These are phyloP conservation scores for Aspergillus ibericus DNA, from an alignment of 2,329 filamentous ascomycete genomes.

Conservation along the genomic window DNA sequence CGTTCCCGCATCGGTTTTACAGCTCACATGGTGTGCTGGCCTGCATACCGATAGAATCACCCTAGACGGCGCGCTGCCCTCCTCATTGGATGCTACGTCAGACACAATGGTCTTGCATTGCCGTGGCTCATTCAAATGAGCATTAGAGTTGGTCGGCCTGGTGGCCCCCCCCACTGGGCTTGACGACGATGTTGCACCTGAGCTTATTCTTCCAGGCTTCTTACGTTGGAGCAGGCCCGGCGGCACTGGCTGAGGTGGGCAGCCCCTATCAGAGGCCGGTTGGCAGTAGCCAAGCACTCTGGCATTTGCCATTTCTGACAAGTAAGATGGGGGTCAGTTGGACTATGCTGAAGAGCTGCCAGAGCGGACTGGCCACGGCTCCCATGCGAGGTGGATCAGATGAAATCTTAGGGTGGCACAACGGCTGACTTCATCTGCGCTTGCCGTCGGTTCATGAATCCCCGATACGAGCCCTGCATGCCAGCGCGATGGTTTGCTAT, in stretches of 20 bases:
- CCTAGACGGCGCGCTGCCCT: constrained; percentile 7
- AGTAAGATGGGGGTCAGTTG: constrained; percentile 21
- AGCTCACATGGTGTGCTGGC: constrained; percentile 33
- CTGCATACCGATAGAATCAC: constrained; percentile 18
- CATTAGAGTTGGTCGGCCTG: constrained; percentile 16
- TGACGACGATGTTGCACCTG: constrained; percentile 22
- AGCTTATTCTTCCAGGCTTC: constrained; percentile 18
- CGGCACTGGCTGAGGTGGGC: background rate
- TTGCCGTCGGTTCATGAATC: constrained; percentile 32
- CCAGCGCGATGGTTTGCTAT: constrained; percentile 6
- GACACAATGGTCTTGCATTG: constrained; percentile 10
- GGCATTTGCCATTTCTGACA: constrained; percentile 20
- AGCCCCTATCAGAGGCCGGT: constrained; percentile 14
- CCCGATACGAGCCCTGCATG: constrained; percentile 23
- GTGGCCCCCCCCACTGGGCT: constrained; percentile 6
- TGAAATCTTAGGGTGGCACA: constrained; percentile 37
- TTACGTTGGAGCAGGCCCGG: constrained; percentile 4
- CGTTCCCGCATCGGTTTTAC: constrained; percentile 18
- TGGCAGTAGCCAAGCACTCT: constrained; percentile 19
- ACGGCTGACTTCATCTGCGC: constrained; percentile 39
- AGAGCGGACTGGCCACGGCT: constrained; percentile 6
- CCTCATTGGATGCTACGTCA: constrained; percentile 20
- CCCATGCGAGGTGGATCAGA: constrained; percentile 38
- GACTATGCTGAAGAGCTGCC: constrained; percentile 14
- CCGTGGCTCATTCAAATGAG: constrained; percentile 4